Conservation (phyloP, 2,329 filamentous ascomycete species). For the Cladophialophora bantiana region DNA sequence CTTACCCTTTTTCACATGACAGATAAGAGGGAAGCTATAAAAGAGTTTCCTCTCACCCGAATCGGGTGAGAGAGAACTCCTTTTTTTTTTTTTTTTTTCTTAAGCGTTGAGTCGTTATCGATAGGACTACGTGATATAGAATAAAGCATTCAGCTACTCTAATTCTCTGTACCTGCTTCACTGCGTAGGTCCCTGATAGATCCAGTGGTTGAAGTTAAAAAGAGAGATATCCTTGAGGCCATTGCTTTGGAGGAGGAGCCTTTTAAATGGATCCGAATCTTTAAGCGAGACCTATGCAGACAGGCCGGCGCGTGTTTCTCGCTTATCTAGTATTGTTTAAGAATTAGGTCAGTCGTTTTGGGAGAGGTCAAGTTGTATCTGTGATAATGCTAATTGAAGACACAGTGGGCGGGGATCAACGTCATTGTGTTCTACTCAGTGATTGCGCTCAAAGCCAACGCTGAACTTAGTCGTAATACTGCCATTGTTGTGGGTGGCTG, state of each 20-base stretch:
- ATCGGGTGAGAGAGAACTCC: no score
- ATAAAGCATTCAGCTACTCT: no score
- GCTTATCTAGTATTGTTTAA: slow-evolving; percentile 54
- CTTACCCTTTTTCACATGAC: no score
- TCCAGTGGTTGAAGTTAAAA: slow-evolving; percentile 42
- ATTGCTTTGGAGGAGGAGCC: slow-evolving; percentile 47
- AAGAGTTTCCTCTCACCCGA: no score
- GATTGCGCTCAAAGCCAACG: slow-evolving; percentile 54
- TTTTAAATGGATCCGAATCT: slow-evolving; percentile 39
- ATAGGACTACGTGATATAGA: no score
- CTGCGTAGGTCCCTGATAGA: no score
- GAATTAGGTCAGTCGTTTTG: slow-evolving; percentile 50
- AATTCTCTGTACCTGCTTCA: no score
- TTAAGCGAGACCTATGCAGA: slow-evolving; percentile 55
- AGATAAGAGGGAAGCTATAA: no score
- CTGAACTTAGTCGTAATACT: slow-evolving; percentile 54
- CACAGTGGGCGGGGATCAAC: slow-evolving; percentile 26
- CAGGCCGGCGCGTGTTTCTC: slow-evolving; percentile 54
- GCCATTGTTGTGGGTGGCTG: slow-evolving; percentile 57
- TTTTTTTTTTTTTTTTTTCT: no score
- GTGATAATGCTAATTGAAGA: slow-evolving; percentile 7
- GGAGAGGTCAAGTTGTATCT: background rate
- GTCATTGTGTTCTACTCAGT: slow-evolving; percentile 44
- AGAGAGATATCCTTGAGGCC: slow-evolving; percentile 22
- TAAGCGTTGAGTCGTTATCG: no score